Conservation (phyloP, 1,284 basidiomycete genomes). For the Trametes polyzona region DNA sequence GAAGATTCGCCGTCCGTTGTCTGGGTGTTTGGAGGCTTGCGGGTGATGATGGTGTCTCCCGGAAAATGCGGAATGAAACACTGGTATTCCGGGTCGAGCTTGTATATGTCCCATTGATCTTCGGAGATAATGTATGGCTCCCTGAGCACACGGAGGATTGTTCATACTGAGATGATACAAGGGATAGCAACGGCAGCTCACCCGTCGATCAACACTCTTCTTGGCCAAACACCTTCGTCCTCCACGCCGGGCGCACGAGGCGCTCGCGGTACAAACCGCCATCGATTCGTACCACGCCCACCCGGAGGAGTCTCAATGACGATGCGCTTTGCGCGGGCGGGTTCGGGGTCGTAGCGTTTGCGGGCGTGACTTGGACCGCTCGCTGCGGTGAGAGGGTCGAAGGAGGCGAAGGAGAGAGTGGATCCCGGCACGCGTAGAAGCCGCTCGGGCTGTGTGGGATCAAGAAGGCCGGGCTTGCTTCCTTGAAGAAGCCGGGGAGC, state of each 20-base stretch:
- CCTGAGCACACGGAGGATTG: constrained; percentile 35
- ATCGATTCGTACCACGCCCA: constrained; percentile 51
- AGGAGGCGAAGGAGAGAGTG: constrained; percentile 65
- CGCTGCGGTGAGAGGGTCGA: constrained; percentile 65
- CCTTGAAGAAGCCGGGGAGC: constrained; percentile 29
- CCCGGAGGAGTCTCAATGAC: constrained; percentile 63
- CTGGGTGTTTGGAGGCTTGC: constrained; percentile 17
- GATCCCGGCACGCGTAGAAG: constrained; percentile 59
- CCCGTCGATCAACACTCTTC: constrained; percentile 69
- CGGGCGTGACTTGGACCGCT: constrained; percentile 43
- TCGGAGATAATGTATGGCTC: constrained; percentile 56
- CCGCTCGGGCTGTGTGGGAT: constrained; percentile 59
- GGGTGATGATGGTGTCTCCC: constrained; percentile 37
- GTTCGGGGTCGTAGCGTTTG: constrained; percentile 42
- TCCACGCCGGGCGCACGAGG: constrained; percentile 53
- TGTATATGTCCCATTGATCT: constrained; percentile 84
- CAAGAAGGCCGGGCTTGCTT: constrained; percentile 58
- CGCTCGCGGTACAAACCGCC: constrained; percentile 78
- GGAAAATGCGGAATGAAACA: constrained; percentile 58
- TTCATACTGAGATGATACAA: too few species aligned
- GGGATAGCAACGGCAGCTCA: constrained; percentile 38
- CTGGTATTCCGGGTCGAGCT: constrained; percentile 70
- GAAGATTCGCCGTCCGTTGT: background rate
- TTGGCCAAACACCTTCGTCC: constrained; percentile 73
- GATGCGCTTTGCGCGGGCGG: constrained; percentile 64